Evolutionary conservation across 2,329 filamentous ascomycete species (phyloP).

Genomic region (Botrytis sinoallii): DNA sequence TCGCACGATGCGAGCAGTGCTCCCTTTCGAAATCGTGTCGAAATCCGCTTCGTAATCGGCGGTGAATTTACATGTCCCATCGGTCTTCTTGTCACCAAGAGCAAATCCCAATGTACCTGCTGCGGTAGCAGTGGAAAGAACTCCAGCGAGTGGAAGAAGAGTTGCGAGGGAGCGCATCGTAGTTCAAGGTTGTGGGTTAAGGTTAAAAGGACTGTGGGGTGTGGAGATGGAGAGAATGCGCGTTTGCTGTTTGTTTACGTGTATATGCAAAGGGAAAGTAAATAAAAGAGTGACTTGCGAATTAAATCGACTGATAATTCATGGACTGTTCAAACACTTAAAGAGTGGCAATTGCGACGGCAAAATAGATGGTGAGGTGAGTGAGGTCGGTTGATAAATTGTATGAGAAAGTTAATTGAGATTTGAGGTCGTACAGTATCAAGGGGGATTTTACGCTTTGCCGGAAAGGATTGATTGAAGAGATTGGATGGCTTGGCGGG

Average conservation of each 20-base stretch:
- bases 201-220: conserved; percentile 10
- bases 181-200: conserved; percentile 13
- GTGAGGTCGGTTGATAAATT: background rate
- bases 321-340: background rate
- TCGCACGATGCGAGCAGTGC: conserved; percentile 54
- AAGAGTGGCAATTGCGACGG: background rate
- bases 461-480: conserved; percentile 1
- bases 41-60: conserved; percentile 65
- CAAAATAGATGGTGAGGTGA: background rate
- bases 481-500: conserved; percentile 17
- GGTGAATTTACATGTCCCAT: conserved; percentile 59
- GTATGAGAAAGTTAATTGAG: background rate
- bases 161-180: conserved; percentile 21
- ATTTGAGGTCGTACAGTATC: background rate
- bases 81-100: conserved; percentile 60
- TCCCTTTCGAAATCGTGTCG: conserved; percentile 49
- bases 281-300: background rate
- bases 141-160: conserved; percentile 42
- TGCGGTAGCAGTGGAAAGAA: conserved; percentile 43
- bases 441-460: conserved; percentile 11
- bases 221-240: conserved; percentile 8
- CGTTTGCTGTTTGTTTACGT: background rate
- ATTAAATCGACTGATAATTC: background rate
- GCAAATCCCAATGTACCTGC: conserved; percentile 61
- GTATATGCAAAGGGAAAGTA: background rate